Base-by-base conservation (phyloP, 2,329 filamentous ascomycete species). In the Alternaria solani region DNA sequence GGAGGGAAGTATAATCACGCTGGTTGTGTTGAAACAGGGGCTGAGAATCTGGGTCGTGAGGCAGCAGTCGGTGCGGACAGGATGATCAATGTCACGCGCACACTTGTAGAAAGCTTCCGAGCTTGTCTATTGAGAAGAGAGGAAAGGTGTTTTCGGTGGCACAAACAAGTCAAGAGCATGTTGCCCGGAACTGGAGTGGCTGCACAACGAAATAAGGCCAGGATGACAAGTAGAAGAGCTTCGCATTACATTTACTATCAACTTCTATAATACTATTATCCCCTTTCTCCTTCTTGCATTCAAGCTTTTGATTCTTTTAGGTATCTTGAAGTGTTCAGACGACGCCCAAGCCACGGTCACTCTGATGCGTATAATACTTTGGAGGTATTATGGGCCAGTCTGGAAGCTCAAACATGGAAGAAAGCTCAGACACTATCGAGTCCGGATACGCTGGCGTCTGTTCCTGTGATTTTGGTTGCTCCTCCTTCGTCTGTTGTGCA, bases 191-290 rank as follows among this genome's bases (percentile, higher is more conserved):
- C 32, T 16, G 32, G 32, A 36, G 11, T 36, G 5, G 32, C 14
- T 16, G 32, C 16, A 36, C 32, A 36, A 36, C 32, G 14, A 36
- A 12, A 36, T 12, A 36, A 14, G 14, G 11, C 5, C 14, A 16
- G 12, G 1, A 16, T n/a, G n/a, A n/a, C n/a, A n/a, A n/a, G n/a
- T n/a, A n/a, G n/a, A n/a, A n/a, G n/a, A n/a, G n/a, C n/a, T n/a
- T n/a, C n/a, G n/a, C n/a, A n/a, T n/a, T n/a, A n/a, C n/a, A n/a
- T 11, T 7, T 36, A 6, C 14, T 36, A 6, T 16, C 0, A 0
- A 6, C 16, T 14, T n/a, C 34, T 38, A 8, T 0, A 18, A 38
- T 1, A 6, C 1, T 1, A 7, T 5, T 8, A n/a, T 11, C 0
- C n/a, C 18, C 7, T 12, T 14, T 9, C 18, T 23, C 2, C 11